Base-by-base conservation (phyloP, 495 filamentous ascomycete species). In the Penicillium coffeae region DNA sequence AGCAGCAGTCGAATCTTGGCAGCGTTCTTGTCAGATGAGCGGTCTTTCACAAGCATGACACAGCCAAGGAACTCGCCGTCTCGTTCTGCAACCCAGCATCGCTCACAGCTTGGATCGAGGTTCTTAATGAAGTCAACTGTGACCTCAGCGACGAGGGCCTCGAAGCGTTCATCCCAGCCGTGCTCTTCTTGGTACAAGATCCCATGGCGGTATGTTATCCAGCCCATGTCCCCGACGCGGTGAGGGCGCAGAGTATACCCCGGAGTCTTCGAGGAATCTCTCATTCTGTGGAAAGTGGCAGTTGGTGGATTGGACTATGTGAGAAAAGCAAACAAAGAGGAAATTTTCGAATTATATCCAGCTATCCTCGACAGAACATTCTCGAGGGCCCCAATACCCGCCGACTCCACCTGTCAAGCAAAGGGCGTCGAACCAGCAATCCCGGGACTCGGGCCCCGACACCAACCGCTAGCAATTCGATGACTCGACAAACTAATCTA, bases 31-130 rank as follows among this genome's bases (percentile, higher is more conserved):
- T 44, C 21, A 3, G 48, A 35, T 3, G 43, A 35, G 1, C 42
- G 40, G 21, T 67, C 62, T 25, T 61, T 57, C 20, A 65, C 56
- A 0, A 67, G 51, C 59, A 67, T 65, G 13, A 67, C 45, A 19
- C 54, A 56, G 21, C 64, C 64, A 13, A 67, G 52, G 5, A 53
- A 51, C 12, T 51, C 12, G 35, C 48, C 56, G 13, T 60, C 50
- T 34, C 40, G 48, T 32, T 67, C 64, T 5, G 64, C 64, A 20
- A 67, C 55, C 64, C 64, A 67, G 42, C 64, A 67, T 7, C 56
- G 52, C 34, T 67, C 64, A 5, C 12, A 13, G 18, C 15, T 14
- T 2, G 52, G 46, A n/a, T 67, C 59, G 38, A 54, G 56, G 27
- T 57, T 40, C 0, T 60, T 55, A 38, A 58, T 47, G 38, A 67